phyloP scores from a whole-genome alignment of 441 rosid species.

The Heliophila coronopifolia region DNA sequence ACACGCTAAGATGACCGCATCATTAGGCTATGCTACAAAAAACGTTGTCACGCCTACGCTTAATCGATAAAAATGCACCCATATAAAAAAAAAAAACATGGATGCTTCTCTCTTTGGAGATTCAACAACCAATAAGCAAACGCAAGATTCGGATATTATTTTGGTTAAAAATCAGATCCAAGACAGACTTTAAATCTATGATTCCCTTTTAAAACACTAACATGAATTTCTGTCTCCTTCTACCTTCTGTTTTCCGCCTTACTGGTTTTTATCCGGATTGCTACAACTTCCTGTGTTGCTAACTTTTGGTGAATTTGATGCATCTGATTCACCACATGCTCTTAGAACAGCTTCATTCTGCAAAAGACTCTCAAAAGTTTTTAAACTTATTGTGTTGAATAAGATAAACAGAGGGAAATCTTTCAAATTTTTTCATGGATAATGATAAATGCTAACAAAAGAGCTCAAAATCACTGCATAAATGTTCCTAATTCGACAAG shows the following conservation, averaged over 20 bases:
- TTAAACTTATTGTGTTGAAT: background rate
- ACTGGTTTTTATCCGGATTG: conserved; percentile 13
- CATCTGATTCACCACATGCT: conserved; percentile 54
- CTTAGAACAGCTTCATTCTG: conserved; percentile 81
- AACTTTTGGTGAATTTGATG: conserved; percentile 32
- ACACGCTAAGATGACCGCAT: too few relatives aligned
- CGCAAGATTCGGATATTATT: conserved; percentile 9
- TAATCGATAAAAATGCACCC: too few relatives aligned
- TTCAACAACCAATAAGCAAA: conserved; percentile 12
- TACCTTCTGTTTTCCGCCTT: conserved; percentile 16
- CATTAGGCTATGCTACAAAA: too few relatives aligned
- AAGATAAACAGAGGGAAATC: background rate
- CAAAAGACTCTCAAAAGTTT: conserved; percentile 17
- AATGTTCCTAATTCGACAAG: background rate
- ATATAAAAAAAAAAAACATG: too few relatives aligned
- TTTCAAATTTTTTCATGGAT: background rate
- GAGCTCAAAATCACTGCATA: background rate
- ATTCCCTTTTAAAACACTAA: background rate
- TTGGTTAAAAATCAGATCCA: background rate
- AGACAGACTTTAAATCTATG: conserved; percentile 3
- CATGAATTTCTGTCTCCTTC: too few relatives aligned
- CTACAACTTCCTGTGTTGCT: conserved; percentile 23
- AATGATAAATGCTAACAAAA: background rate
- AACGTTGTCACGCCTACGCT: too few relatives aligned
- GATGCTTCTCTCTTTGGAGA: background rate